Conservation (phyloP, 2,329 filamentous ascomycete genomes). For the Colletotrichum siamense region DNA sequence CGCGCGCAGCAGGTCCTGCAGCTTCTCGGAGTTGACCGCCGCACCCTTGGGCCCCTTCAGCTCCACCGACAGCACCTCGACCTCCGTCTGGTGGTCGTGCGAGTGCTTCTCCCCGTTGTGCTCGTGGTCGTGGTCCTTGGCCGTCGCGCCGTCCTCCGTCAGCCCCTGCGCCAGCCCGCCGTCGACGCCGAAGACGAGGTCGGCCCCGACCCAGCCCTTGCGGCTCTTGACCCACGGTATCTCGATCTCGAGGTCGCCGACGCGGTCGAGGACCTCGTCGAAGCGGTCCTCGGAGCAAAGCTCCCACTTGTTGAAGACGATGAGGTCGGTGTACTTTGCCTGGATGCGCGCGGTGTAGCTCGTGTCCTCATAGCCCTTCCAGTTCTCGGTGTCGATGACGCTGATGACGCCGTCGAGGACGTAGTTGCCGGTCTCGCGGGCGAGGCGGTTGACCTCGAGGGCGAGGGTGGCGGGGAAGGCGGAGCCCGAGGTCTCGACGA, state of each 20-base stretch:
- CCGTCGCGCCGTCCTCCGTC: constrained; percentile 42
- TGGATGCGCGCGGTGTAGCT: constrained; percentile 89
- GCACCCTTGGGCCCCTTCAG: constrained; percentile 52
- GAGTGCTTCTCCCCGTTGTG: constrained; percentile 38
- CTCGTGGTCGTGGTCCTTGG: constrained; percentile 42
- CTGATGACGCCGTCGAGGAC: constrained; percentile 86
- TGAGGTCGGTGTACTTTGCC: constrained; percentile 86
- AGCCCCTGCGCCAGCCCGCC: constrained; percentile 71
- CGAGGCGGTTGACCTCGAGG: constrained; percentile 85
- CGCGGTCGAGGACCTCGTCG: constrained; percentile 78
- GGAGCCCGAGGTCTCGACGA: constrained; percentile 91
- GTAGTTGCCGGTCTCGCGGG: constrained; percentile 73
- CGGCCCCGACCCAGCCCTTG: constrained; percentile 78
- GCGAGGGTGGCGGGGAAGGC: constrained; percentile 90
- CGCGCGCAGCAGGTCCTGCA: constrained; percentile 70
- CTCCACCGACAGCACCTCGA: constrained; percentile 88
- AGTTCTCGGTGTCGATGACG: constrained; percentile 95
- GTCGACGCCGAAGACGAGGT: constrained; percentile 87
- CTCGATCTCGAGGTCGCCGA: constrained; percentile 82
- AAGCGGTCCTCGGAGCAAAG: constrained; percentile 73
- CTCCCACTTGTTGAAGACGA: constrained; percentile 96
- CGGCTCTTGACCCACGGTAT: constrained; percentile 85
- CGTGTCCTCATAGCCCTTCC: constrained; percentile 90
- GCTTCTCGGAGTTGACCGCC: constrained; percentile 61
- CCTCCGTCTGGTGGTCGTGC: constrained; percentile 78